Conservation (phyloP, 768 basidiomycete species). For the Leccinum ochraceum region DNA sequence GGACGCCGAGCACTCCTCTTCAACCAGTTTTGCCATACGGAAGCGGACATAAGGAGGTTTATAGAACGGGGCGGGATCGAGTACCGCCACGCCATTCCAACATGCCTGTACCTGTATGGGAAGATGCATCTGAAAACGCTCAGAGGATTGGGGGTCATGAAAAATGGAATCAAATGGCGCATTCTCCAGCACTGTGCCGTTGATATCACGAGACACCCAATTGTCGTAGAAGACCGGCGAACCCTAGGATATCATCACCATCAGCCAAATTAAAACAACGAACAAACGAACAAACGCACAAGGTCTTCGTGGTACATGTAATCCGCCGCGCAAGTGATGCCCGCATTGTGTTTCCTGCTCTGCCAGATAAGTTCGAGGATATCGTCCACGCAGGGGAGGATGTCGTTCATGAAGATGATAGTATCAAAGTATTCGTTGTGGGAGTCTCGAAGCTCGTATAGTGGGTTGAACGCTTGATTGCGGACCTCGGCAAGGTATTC, state of each 20-base stretch:
- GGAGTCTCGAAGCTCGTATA: conserved; percentile 90
- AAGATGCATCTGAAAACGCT: conserved; percentile 87
- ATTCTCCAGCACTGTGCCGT: conserved; percentile 97
- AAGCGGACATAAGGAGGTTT: conserved; percentile 87
- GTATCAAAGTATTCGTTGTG: conserved; percentile 95
- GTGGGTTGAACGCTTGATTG: conserved; percentile 93
- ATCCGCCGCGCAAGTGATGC: conserved; percentile 96
- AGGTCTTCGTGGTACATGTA: conserved; percentile 99
- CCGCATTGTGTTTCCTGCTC: conserved; percentile 88
- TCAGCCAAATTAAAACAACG: neutral
- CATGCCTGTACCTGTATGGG: conserved; percentile 97
- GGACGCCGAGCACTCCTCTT: conserved; percentile 91
- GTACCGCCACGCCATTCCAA: conserved; percentile 97
- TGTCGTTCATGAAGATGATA: conserved; percentile 99
- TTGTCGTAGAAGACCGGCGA: conserved; percentile 97
- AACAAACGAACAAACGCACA: conserved; percentile 40
- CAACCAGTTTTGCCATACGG: conserved; percentile 89
- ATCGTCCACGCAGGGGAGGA: conserved; percentile 97
- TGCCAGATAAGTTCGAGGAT: conserved; percentile 98
- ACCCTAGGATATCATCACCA: conserved; percentile 38
- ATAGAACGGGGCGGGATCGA: conserved; percentile 97
- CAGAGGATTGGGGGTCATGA: conserved; percentile 73
- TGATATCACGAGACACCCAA: conserved; percentile 98
- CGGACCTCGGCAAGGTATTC: conserved; percentile 99
- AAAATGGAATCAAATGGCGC: conserved; percentile 95